Conservation (phyloP, 2,329 filamentous ascomycete species). For the Didymosphaeria variabile region DNA sequence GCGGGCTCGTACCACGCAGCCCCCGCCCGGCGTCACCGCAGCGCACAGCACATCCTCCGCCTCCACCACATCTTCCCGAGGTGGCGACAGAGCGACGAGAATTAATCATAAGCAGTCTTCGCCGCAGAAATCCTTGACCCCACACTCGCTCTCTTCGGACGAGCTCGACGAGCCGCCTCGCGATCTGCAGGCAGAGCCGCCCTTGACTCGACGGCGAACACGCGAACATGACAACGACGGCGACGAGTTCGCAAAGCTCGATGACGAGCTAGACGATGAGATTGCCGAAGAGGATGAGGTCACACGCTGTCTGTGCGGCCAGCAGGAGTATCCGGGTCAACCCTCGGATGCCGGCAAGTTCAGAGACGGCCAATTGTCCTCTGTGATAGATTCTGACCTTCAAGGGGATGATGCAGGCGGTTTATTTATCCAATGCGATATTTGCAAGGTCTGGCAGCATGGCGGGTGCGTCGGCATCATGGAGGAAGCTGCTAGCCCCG, state of each 20-base stretch:
- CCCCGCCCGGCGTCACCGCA: conserved; percentile 68
- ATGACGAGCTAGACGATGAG: conserved; percentile 70
- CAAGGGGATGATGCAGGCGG: conserved; percentile 81
- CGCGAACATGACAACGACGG: conserved; percentile 76
- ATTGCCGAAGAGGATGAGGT: conserved; percentile 79
- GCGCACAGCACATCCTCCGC: conserved; percentile 82
- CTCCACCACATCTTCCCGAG: conserved; percentile 73
- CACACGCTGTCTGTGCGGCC: conserved; percentile 93
- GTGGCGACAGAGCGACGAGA: conserved; percentile 77
- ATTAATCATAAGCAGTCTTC: conserved; percentile 77
- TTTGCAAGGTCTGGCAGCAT: conserved; percentile 98
- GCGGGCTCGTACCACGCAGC: conserved; percentile 82
- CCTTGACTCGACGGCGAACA: conserved; percentile 79
- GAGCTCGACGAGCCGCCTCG: conserved; percentile 66
- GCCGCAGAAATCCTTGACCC: conserved; percentile 77
- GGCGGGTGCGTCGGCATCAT: conserved; percentile 97
- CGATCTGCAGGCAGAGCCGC: conserved; percentile 66
- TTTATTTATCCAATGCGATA: conserved; percentile 97
- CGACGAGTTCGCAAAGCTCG: conserved; percentile 53
- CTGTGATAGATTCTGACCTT: conserved; percentile 62
- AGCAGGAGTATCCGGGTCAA: conserved; percentile 91
- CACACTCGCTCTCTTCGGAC: conserved; percentile 75
- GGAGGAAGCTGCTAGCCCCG: conserved; percentile 89
- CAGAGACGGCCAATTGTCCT: conserved; percentile 57
- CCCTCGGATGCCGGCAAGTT: conserved; percentile 66